phyloP scores from a whole-genome alignment of 2,329 filamentous ascomycete species.

The Hypomyces rosellus region DNA sequence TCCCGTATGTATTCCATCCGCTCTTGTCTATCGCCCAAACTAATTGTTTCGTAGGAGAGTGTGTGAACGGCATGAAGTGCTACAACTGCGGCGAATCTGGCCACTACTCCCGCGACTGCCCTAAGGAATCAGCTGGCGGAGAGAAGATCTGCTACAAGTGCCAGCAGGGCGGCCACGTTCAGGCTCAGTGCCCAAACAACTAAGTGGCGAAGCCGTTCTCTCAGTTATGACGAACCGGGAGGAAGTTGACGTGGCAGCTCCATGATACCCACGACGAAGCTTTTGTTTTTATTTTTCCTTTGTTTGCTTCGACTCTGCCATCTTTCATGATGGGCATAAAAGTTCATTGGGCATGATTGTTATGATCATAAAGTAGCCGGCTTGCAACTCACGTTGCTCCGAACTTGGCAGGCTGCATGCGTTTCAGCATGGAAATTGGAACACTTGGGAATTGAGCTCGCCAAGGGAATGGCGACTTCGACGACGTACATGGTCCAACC shows the following conservation, averaged over 20 bases:
- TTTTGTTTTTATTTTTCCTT: conserved; percentile 22
- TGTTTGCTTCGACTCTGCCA: conserved; percentile 16
- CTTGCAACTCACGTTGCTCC: conserved; percentile 24
- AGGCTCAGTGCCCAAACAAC: conserved; percentile 87
- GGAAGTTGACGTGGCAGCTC: conserved; percentile 35
- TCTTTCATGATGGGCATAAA: conserved; percentile 16
- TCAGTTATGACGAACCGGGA: conserved; percentile 16
- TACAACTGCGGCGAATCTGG: conserved; percentile 97
- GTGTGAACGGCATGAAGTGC: conserved; percentile 98
- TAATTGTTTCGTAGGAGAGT: conserved; percentile 57
- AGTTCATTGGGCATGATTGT: conserved; percentile 26
- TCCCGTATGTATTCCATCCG: conserved; percentile 51
- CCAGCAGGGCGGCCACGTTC: conserved; percentile 78
- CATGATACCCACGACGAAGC: conserved; percentile 37
- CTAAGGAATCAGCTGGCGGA: conserved; percentile 75
- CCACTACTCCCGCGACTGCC: conserved; percentile 92
- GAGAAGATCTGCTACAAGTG: conserved; percentile 99
- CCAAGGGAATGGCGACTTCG: conserved; percentile 20
- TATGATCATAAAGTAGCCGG: conserved; percentile 25
- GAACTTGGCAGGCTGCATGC: conserved; percentile 19
- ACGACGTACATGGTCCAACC: conserved; percentile 7
- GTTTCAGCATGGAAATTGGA: conserved; percentile 21
- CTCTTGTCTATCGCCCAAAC: neutral
- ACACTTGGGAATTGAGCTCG: conserved; percentile 26
- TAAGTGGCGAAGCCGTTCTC: conserved; percentile 31